Base-by-base conservation (phyloP, 495 filamentous ascomycete genomes). In the Parachaetomium inaequale region DNA sequence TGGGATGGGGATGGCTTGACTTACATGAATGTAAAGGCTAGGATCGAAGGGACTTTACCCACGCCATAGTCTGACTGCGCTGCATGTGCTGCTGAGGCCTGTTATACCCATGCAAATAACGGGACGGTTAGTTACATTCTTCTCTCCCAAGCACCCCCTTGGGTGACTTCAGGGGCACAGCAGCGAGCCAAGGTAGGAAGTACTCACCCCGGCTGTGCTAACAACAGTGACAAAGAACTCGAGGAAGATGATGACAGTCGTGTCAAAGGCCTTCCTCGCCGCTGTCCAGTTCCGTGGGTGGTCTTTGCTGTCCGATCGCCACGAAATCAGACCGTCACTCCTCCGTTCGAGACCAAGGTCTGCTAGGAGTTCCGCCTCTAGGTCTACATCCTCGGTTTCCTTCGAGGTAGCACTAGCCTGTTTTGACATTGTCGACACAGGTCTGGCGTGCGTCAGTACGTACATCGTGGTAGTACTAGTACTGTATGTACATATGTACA, bases 21-120 rank as follows among this genome's bases (percentile, higher is more conserved):
- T 49, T 51, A 51, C 47, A 51, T 51, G 28, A 51, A 51, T 31
- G 47, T 51, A 26, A 51, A 51, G 47, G 47, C 47, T 15, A 51
- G 14, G 6, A 31, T 51, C 14, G 28, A 51, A 29, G 47, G 19
- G 26, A 31, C 47, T 7, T 51, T 51, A 12, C 15, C 47, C 1
- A 31, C 15, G 28, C 47, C 26, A 31, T 31, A 29, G 3, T 31
- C 26, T 12, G 17, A 7, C 28, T 51, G 47, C 21, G 47, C 47
- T 31, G 47, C 47, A 29, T 51, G 47, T 51, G 47, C 47, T 7
- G 26, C 47, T 51, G 47, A n/a, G 47, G 47, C 26, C 47, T 51
- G 47, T 51, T 7, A 49, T 28, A 26, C n/a, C n/a, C 8, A 7
- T 4, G 28, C 15, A 28, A 28, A 28, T 15, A 51, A 29, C 26